Conservation (phyloP, 2,329 filamentous ascomycete genomes). For the Ascochyta viciae-villosae region DNA sequence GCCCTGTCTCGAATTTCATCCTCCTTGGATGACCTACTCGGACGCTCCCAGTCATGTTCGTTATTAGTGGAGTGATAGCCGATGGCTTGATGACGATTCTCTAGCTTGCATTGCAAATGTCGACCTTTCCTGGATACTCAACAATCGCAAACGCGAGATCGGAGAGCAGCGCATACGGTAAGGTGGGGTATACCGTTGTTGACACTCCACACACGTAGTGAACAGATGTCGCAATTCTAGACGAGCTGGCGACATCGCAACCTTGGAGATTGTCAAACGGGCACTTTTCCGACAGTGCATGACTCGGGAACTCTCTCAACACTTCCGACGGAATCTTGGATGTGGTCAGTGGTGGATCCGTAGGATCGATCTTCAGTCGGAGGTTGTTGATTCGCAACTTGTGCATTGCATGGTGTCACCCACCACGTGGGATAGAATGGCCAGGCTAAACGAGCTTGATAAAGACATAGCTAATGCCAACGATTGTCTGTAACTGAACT, state of each 20-base stretch:
- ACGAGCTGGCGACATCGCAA: conserved; percentile 24
- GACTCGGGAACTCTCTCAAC: no score
- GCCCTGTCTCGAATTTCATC: background rate
- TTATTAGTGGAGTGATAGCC: conserved; percentile 10
- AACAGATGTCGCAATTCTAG: conserved; percentile 25
- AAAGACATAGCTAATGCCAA: no score
- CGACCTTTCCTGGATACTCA: background rate
- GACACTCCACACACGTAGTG: background rate
- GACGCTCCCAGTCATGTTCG: conserved; percentile 2
- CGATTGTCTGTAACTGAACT: no score
- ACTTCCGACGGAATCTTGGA: no score
- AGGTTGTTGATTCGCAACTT: background rate
- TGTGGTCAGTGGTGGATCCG: background rate
- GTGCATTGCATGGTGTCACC: background rate
- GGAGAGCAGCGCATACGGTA: background rate
- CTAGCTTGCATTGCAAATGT: conserved; percentile 22
- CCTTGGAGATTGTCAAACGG: conserved; percentile 14
- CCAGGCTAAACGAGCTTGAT: no score
- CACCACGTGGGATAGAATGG: no score
- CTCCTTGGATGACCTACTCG: background rate
- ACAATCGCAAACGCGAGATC: background rate
- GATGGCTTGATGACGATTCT: conserved; percentile 16
- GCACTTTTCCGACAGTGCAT: background rate
- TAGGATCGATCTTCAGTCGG: background rate
- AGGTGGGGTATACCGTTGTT: background rate